phyloP scores from a whole-genome alignment of 345 rosid genomes.

The Erodium maritimum region DNA sequence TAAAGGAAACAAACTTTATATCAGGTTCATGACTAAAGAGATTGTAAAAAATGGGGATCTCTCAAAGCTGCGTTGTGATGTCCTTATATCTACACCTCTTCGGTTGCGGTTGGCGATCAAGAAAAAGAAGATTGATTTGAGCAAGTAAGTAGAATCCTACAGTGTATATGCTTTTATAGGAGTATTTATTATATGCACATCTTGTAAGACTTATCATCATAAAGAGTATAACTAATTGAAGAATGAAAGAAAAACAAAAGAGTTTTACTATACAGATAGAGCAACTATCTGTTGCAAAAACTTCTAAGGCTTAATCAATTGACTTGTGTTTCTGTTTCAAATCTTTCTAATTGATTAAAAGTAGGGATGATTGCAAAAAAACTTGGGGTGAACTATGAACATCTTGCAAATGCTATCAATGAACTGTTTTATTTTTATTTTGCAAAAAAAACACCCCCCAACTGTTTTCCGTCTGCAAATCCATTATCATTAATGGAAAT shows the following conservation, averaged over 20 bases:
- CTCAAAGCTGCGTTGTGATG: slow-evolving; percentile 60
- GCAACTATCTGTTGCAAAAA: too few relatives aligned
- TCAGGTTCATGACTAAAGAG: slow-evolving; percentile 69
- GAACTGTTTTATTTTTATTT: too few relatives aligned
- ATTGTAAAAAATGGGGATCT: slow-evolving; percentile 48
- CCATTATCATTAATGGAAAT: too few relatives aligned
- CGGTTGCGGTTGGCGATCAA: slow-evolving; percentile 55
- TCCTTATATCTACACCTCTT: slow-evolving; percentile 79
- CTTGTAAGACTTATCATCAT: not conserved
- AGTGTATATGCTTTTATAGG: not conserved
- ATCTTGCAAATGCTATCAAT: too few relatives aligned
- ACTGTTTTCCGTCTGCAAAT: too few relatives aligned
- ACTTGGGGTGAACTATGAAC: too few relatives aligned
- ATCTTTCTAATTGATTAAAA: not conserved
- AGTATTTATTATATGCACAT: not conserved
- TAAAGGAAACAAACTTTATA: slow-evolving; percentile 53
- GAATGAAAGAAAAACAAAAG: not conserved
- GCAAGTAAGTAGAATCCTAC: slow-evolving; percentile 35
- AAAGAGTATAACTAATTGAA: not conserved
- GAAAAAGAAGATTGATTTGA: slow-evolving; percentile 62
- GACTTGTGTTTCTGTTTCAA: not conserved
- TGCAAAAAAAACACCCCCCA: too few relatives aligned
- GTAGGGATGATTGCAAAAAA: not conserved
- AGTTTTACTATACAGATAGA: not conserved
- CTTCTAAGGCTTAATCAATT: not conserved